Evolutionary conservation across 2,329 filamentous ascomycete species (phyloP), one percentile per base, ranked within the genome.

Genomic region (Fusarium odoratissimum): DNA sequence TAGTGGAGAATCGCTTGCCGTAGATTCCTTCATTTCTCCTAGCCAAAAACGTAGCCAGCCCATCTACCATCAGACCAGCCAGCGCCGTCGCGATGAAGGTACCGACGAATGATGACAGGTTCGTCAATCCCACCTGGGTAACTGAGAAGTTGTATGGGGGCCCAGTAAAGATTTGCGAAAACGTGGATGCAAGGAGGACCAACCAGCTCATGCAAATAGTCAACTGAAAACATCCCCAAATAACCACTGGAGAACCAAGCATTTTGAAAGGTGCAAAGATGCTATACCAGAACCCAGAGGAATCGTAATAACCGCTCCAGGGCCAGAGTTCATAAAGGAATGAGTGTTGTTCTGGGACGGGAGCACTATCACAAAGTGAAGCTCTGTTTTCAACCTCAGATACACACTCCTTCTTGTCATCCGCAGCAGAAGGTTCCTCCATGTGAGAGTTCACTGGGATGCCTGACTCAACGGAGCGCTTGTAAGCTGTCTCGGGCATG

Each of bases 381-480:
- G 11, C 4, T 0, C 3, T 23, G 11, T 59, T 40, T 21, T 62
- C 59, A 8, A 62, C 41, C 14, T 62, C 6, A 2, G 40, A 46
- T 33, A 62, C 11, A 0, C 2, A 62, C 4, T 60, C 13, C 9
- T 46, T 46, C 3, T 23, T 16, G 0, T 46, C 28, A 5, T 60
- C n/a, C 0, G 0, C 1, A 19, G 33, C 0, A 7, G 25, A 25
- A 3, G 0, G 0, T 2, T 21, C 16, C 13, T 61, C 9, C 1
- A 1, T 0, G 0, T 11, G 0, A 11, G 25, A 19, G 33, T 9
- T 21, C 1, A 5, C 14, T 4, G 23, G 10, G 14, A 11, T 6
- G 2, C 2, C 4, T 2, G 31, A 9, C 5, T 5, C n/a, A 19
- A 0, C 2, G 4, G 6, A 3, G 8, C 59, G 59, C 10, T 46